These are phyloP conservation scores for Mortierella claussenii DNA, from an alignment of 192 early-diverging fungal genomes.

Conservation along the genomic window DNA sequence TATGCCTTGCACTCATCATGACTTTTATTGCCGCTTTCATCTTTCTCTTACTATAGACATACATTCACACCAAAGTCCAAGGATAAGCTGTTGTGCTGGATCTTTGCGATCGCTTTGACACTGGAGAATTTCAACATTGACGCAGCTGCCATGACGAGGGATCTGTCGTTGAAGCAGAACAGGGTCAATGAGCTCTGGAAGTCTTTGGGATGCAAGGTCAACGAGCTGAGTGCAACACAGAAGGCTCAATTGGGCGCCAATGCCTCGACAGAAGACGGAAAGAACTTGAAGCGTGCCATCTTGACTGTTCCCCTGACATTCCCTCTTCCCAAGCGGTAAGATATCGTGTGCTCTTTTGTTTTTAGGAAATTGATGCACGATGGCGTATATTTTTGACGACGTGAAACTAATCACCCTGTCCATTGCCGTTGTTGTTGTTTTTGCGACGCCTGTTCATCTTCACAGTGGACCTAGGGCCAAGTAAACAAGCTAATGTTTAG, in stretches of 20 bases:
- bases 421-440: not conserved
- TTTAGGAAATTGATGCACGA: not conserved
- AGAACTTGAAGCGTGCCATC: slow-evolving; percentile 39
- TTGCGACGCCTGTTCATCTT: not conserved
- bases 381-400: not conserved
- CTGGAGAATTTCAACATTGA: slow-evolving; percentile 79
- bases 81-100: slow-evolving; percentile 83
- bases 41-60: slow-evolving; percentile 24
- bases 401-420: not conserved
- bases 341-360: not conserved
- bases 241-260: slow-evolving; percentile 17
- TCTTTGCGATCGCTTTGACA: slow-evolving; percentile 75
- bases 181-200: slow-evolving; percentile 55
- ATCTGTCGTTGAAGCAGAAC: slow-evolving; percentile 67
- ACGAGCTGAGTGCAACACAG: slow-evolving; percentile 43
- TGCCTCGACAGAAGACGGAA: slow-evolving; percentile 11
- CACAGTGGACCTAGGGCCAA: slow-evolving; percentile 45
- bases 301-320: slow-evolving; percentile 47
- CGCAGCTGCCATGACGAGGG: slow-evolving; percentile 66
- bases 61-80: slow-evolving; percentile 70
- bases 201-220: slow-evolving; percentile 60
- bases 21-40: too few species aligned
- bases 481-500: too few species aligned
- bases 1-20: too few species aligned
- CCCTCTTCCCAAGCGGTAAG: slow-evolving; percentile 50